phyloP scores from a whole-genome alignment of 441 rosid species.

The Manihot esculenta region DNA sequence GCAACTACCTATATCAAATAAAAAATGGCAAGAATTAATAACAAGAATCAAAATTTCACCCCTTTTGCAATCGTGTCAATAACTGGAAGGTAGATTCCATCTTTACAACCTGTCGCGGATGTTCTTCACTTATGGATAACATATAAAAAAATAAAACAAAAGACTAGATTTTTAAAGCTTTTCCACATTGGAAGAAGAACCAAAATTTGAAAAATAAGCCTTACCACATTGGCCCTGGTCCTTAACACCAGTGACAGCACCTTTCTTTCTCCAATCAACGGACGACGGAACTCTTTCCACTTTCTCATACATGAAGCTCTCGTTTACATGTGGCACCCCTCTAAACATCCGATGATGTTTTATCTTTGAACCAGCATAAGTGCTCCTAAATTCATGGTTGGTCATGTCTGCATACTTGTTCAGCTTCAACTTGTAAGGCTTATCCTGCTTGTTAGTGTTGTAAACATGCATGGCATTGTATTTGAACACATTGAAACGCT shows the following conservation, averaged over 20 bases:
- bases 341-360: conserved; percentile 65
- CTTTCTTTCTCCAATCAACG: conserved; percentile 79
- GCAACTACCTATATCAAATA: conserved; percentile 61
- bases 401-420: conserved; percentile 90
- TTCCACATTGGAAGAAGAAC: background rate
- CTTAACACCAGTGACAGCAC: conserved; percentile 71
- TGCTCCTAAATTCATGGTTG: conserved; percentile 60
- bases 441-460: conserved; percentile 59
- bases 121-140: no score
- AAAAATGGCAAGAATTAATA: background rate
- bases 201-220: background rate
- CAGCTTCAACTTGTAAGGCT: conserved; percentile 74
- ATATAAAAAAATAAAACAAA: no score
- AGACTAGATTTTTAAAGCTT: no score
- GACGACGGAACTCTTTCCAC: conserved; percentile 39
- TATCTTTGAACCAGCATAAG: conserved; percentile 68
- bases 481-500: conserved; percentile 76
- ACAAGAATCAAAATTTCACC: background rate
- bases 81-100: background rate
- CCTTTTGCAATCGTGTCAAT: background rate
- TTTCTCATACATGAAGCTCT: conserved; percentile 56
- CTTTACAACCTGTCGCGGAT: background rate
- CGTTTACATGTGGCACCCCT: conserved; percentile 36
- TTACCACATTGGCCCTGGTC: conserved; percentile 89
- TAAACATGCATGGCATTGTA: conserved; percentile 79